Conservation (phyloP, 176 grass and related monocot genomes). For the Tillandsia leiboldiana region DNA sequence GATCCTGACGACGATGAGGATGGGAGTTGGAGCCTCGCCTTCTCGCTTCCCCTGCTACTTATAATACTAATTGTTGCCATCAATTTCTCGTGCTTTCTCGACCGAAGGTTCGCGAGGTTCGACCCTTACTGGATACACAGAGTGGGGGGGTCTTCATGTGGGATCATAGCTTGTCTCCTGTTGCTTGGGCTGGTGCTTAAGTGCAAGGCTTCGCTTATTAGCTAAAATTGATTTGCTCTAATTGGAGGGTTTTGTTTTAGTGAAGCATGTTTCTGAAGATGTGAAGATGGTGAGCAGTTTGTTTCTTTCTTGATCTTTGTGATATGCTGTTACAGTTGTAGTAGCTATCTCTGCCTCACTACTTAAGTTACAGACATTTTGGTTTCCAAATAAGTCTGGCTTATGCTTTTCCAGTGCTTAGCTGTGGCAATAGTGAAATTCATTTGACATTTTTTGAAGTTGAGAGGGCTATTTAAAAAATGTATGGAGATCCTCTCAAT, state of each 20-base stretch:
- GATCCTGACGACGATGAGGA: constrained; percentile 48
- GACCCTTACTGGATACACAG: constrained; percentile 98
- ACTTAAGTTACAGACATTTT: background rate
- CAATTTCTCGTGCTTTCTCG: constrained; percentile 73
- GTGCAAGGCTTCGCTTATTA: constrained; percentile 51
- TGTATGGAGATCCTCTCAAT: too few relatives aligned
- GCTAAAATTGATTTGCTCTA: constrained; percentile 17
- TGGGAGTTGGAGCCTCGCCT: constrained; percentile 19
- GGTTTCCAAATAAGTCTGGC: background rate
- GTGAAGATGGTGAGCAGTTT: background rate
- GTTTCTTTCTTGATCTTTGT: constrained; percentile 1
- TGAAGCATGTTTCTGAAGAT: constrained; percentile 1
- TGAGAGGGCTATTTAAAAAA: too few relatives aligned
- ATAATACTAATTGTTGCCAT: constrained; percentile 53
- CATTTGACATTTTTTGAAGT: too few relatives aligned
- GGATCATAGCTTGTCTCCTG: constrained; percentile 66
- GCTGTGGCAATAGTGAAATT: too few relatives aligned
- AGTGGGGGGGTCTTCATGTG: constrained; percentile 70
- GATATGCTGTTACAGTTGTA: background rate
- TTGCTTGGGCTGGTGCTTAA: constrained; percentile 90
- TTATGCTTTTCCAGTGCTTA: background rate
- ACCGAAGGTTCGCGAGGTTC: constrained; percentile 58
- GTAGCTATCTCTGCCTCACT: background rate
- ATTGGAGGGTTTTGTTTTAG: constrained; percentile 5
- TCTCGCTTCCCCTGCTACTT: constrained; percentile 67